Evolutionary conservation across 495 filamentous ascomycete genomes (phyloP).

Genomic region (Talaromyces nanjingensis): DNA sequence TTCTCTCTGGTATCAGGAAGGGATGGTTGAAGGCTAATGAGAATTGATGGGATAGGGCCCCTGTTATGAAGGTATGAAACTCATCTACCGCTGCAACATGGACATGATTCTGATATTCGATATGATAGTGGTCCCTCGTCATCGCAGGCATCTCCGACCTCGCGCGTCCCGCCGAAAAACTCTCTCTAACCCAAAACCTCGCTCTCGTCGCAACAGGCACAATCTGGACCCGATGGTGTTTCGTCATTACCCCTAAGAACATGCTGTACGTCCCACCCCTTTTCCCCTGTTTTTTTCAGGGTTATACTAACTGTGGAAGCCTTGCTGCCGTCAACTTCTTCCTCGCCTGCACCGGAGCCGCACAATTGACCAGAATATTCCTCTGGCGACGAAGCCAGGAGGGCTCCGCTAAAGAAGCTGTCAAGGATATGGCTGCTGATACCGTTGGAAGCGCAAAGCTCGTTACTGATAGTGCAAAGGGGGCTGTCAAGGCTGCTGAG

Average conservation of each 20-base stretch:
- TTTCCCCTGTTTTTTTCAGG: too few relatives aligned
- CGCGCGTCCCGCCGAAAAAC: conserved; percentile 80
- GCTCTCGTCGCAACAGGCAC: conserved; percentile 82
- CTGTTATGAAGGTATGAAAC: conserved; percentile 80
- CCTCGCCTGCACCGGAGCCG: conserved; percentile 76
- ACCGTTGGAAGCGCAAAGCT: conserved; percentile 32
- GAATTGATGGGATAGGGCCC: conserved; percentile 61
- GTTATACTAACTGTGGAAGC: conserved; percentile 31
- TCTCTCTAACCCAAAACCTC: conserved; percentile 84
- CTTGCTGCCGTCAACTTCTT: conserved; percentile 98
- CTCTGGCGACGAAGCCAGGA: conserved; percentile 57
- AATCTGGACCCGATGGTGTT: conserved; percentile 98
- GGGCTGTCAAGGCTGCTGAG: conserved; percentile 23
- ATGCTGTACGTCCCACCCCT: conserved; percentile 69
- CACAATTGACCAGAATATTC: conserved; percentile 73
- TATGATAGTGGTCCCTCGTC: conserved; percentile 73
- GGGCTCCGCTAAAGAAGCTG: conserved; percentile 34
- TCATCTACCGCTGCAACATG: background rate
- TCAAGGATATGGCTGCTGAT: conserved; percentile 41
- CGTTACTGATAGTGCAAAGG: conserved; percentile 19
- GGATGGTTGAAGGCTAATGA: background rate
- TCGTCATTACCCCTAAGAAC: conserved; percentile 92
- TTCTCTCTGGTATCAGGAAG: background rate
- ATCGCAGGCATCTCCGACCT: conserved; percentile 90
- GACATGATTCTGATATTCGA: conserved; percentile 6